Evolutionary conservation across 2,329 filamentous ascomycete genomes (phyloP), one percentile per base, ranked within the genome.

Genomic region (Alternaria postmessia): DNA sequence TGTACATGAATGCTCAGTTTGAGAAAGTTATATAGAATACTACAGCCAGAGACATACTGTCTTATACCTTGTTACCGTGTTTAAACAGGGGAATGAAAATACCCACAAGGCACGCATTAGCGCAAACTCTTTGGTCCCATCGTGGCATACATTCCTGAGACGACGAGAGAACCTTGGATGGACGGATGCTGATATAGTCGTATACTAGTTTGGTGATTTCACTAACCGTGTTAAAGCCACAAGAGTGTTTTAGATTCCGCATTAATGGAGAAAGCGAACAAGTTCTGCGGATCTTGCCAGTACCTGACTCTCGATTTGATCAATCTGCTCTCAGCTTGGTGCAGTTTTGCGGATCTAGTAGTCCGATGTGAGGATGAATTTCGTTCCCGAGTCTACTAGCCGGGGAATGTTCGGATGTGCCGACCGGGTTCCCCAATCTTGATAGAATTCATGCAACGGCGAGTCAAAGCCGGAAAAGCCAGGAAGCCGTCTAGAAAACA

Each of bases 401-500:
- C 18, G 46, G 46, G 32, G 46, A 26, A n/a, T 38, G 32, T 24
- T 49, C 46, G 32, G 30, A 49, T 49, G 46, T 24, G 46, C 46
- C 46, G 46, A 38, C 46, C 46, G 32, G 46, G 46, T 49, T 49
- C 46, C 46, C 46, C 32, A 49, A 49, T 49, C 1, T 26, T 38
- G 14, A 22, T 7, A 36, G 20, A 16, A 24, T 36, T 57, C 38
- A 24, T 57, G 22, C 42, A 55, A 48, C 24, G 28, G 32, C 53
- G 34, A 39, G 34, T 49, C 30, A 34, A 38, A 36, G 8, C 24
- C n/a, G 32, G 18, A 36, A 22, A 36, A 36, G n/a, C 30, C 46
- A 49, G 24, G 38, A 43, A 39, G 38, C 16, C n/a, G 52, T 54
- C 16, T 7, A 26, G 14, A 26, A 52, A 52, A 44, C 38, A 43